Base-by-base conservation (phyloP, 352 stramenopile genomes). In the Globisporangium parvum region DNA sequence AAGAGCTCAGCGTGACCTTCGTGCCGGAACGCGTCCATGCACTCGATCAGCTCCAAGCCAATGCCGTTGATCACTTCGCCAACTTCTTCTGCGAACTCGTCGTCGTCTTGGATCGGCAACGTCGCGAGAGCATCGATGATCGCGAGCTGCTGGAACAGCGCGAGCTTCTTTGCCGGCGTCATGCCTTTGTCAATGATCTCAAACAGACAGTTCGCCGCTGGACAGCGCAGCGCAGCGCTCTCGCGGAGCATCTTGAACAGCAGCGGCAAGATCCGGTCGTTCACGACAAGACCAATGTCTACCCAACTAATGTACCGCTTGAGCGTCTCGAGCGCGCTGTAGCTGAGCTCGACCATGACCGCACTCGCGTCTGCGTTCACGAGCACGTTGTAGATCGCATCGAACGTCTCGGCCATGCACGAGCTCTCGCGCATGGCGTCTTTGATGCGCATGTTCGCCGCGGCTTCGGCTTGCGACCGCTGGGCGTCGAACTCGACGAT, bases 231-330 rank as follows among this genome's bases (percentile, higher is more conserved):
- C 53, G 61, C 57, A 39, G 73, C 67, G 48, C 71, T 83, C 31
- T 85, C 76, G 20, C 63, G 58, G 51, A 95, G 66, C 53, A 93
- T 64, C 53, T 88, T 77, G 40, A 89, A 78, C 1, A 95, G 59
- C 51, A 92, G 47, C 44, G 86, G 86, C 46, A 91, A 71, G 28
- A 93, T 80, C 40, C 74, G 81, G 54, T 92, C 81, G 65, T 93
- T 93, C 17, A 94, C 78, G 47, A 95, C 71, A 5, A 95, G 73
- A 10, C 50, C 52, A 45, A 95, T 90, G 57, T 94, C 86, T 46
- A 94, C 85, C 86, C 86, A 95, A 48, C 77, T 74, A 47, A 94
- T 92, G 65, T 93, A 95, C 20, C 80, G 73, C 65, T 93, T 86
- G 20, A 95, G 74, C 21, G 80, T 89, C 51, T 90, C 76, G 5